phyloP scores from a whole-genome alignment of 2,329 filamentous ascomycete genomes.

The Exophiala dermatitidis region DNA sequence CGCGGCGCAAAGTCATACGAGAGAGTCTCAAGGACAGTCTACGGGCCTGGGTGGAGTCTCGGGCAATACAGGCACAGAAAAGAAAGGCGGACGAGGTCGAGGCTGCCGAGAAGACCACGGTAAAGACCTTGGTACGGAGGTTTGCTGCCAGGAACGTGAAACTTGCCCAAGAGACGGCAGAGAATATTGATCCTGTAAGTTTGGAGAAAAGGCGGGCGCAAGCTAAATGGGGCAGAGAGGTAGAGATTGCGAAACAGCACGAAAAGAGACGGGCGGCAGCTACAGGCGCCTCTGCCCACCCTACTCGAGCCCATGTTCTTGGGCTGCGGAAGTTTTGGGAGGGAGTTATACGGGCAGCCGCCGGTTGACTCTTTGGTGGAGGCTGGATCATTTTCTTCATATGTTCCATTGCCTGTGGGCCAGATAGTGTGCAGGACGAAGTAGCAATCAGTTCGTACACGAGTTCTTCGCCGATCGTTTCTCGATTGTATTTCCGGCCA shows the following conservation, averaged over 20 bases:
- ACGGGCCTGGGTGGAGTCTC: conserved; percentile 54
- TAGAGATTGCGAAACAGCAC: conserved; percentile 18
- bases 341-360: conserved; percentile 40
- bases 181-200: conserved; percentile 9
- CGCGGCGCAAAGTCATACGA: conserved; percentile 56
- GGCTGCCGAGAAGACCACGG: conserved; percentile 29
- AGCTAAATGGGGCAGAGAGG: conserved; percentile 21
- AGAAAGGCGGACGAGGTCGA: conserved; percentile 30
- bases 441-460: too few relatives aligned
- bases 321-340: conserved; percentile 61
- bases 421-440: too few relatives aligned
- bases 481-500: not conserved
- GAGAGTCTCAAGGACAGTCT: conserved; percentile 62
- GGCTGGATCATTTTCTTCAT: not conserved
- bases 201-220: conserved; percentile 24
- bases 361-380: conserved; percentile 10
- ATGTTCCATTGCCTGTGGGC: too few relatives aligned
- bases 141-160: conserved; percentile 16
- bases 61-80: conserved; percentile 30
- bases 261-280: conserved; percentile 17
- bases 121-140: conserved; percentile 24
- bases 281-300: conserved; percentile 25
- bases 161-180: conserved; percentile 16
- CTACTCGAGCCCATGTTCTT: conserved; percentile 46
- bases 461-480: too few relatives aligned